A percentile compares a stretch with the other conserved stretches of the same genome.
Evolutionary conservation across 495 filamentous ascomycete species (phyloP).

Genomic region (Penicillium fimorum): DNA sequence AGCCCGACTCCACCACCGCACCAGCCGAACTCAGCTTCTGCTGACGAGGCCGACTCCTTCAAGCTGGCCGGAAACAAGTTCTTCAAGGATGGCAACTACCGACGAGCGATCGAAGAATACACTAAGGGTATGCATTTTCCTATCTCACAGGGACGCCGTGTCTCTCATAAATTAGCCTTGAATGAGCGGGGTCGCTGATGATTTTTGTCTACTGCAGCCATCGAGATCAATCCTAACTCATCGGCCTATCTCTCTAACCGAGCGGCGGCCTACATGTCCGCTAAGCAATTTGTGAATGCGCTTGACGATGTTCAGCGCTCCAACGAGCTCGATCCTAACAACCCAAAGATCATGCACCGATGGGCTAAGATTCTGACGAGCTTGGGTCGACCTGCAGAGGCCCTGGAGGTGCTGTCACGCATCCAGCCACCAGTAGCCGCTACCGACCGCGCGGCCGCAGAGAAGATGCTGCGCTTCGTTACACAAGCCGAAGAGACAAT

Average conservation of each 20-base stretch:
- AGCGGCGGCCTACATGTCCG: conserved; percentile 88
- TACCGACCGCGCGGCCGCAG: conserved; percentile 76
- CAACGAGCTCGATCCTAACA: conserved; percentile 74
- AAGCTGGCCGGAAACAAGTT: conserved; percentile 93
- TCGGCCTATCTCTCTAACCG: conserved; percentile 94
- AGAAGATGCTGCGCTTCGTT: conserved; percentile 80
- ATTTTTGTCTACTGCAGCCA: conserved; percentile 53
- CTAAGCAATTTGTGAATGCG: conserved; percentile 70
- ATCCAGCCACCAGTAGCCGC: conserved; percentile 67
- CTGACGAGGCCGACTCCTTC: conserved; percentile 77
- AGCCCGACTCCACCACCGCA: conserved; percentile 83
- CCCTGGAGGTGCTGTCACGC: conserved; percentile 69
- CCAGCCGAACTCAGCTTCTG: conserved; percentile 53
- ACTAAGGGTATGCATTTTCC: conserved; percentile 69
- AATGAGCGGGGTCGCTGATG: conserved; percentile 11
- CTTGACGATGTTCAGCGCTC: conserved; percentile 81
- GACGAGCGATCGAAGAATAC: conserved; percentile 84
- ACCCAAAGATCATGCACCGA: conserved; percentile 82
- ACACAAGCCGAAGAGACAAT: conserved; percentile 76
- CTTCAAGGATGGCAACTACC: conserved; percentile 89
- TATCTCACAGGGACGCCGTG: background rate
- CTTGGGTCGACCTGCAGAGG: conserved; percentile 80
- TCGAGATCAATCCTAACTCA: conserved; percentile 65
- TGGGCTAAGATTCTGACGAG: conserved; percentile 84
- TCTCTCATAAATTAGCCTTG: background rate